These are phyloP conservation scores for Aspergillus bombycis DNA, from an alignment of 2,329 filamentous ascomycete species.

Conservation along the genomic window DNA sequence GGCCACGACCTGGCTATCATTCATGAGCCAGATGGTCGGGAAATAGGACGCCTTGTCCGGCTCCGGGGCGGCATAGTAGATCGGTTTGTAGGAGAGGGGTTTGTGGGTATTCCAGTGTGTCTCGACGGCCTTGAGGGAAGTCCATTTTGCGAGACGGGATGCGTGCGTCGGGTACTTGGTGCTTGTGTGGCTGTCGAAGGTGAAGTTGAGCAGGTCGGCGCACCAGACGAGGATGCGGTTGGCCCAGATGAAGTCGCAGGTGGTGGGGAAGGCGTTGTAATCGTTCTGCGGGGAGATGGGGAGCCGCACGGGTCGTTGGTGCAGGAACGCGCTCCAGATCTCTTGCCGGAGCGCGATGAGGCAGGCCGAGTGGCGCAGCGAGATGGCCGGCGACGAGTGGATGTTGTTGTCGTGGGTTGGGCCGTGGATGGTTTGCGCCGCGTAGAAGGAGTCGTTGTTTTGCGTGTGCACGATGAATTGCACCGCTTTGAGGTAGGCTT, in stretches of 20 bases:
- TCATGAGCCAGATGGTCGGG: constrained; percentile 60
- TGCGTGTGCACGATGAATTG: constrained; percentile 21
- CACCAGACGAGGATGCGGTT: constrained; percentile 64
- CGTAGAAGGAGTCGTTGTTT: constrained; percentile 17
- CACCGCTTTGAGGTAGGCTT: constrained; percentile 18
- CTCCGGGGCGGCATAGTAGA: constrained; percentile 50
- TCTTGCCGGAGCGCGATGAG: constrained; percentile 52
- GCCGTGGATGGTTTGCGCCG: constrained; percentile 20
- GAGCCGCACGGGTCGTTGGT: constrained; percentile 53
- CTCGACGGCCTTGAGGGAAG: constrained; percentile 27
- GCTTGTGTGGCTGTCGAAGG: constrained; percentile 47
- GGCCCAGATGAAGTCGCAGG: constrained; percentile 60
- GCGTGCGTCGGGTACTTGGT: neutral
- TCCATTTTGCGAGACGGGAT: constrained; percentile 22
- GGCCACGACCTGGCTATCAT: constrained; percentile 61
- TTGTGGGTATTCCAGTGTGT: constrained; percentile 45
- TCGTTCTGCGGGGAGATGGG: constrained; percentile 55
- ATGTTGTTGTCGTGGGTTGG: constrained; percentile 15
- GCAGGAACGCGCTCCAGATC: constrained; percentile 49
- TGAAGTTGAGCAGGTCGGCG: constrained; percentile 65
- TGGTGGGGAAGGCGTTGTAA: constrained; percentile 50
- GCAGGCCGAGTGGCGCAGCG: constrained; percentile 43
- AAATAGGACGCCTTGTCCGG: constrained; percentile 49
- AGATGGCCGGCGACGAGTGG: constrained; percentile 25
- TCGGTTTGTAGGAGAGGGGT: constrained; percentile 58